Base-by-base conservation (phyloP, 2,329 filamentous ascomycete genomes). In the Botryotinia calthae region DNA sequence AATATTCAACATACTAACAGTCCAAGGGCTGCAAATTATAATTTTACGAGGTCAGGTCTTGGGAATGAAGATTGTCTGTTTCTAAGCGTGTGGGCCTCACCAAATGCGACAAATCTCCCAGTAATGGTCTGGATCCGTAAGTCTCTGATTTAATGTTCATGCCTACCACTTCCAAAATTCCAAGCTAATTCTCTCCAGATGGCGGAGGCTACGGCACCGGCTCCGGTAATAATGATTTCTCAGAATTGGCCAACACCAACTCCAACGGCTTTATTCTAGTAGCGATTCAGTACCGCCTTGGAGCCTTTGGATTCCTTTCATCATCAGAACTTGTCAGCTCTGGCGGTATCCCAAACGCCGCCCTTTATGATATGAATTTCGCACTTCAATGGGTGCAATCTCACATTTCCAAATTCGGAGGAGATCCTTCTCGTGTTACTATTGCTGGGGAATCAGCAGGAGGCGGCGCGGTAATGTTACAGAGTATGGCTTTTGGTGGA, bases 241-340 rank as follows among this genome's bases (percentile, higher is more conserved):
- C 78, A 18, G 79, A 79, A 22, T 77, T 85, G 82, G 85, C 87
- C 65, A 84, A 84, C 56, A 82, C 82, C 6, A 86, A 85, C 74
- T 79, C 82, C n/a, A 75, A 87, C 73, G 72, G 77, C 28, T 81
- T 92, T 71, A 82, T 92, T 31, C 86, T 84, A 71, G 85, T 91
- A 62, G 87, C 85, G 79, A 86, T 90, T 77, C 88, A 87, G 80
- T 89, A 92, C 79, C 86, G 91, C 4, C 86, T 93, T 40, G 89
- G 89, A 6, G 86, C 88, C 1, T 84, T 93, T 78, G 93, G 93
- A 0, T 94, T 95, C 81, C 81, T 93, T 46, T 86, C 88, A 16
- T 89, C 88, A 0, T 80, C 81, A 9, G 76, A 87, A 70, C 89
- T 88, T 82, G 84, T 88, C 25, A 82, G 84, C 16, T 84, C 84